These are phyloP conservation scores for Penicillium capsulatum DNA, from an alignment of 2,329 filamentous ascomycete genomes.

Conservation along the genomic window DNA sequence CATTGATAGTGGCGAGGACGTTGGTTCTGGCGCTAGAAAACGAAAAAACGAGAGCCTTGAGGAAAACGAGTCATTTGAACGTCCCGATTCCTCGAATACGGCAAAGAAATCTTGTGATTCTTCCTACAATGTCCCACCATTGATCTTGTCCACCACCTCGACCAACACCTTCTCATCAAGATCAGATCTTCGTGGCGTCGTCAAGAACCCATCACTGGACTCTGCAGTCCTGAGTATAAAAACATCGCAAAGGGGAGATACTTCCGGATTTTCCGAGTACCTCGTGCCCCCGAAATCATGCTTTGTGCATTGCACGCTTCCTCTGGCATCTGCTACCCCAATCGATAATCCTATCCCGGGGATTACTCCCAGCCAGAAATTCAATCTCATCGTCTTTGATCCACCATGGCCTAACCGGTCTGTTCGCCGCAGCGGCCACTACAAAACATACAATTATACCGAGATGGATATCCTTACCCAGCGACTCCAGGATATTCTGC, in stretches of 20 bases:
- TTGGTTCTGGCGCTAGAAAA: constrained; percentile 1
- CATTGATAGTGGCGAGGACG: constrained; percentile 2
- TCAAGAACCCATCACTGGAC: constrained; percentile 31
- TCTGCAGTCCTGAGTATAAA: constrained; percentile 5
- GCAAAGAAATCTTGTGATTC: too few species aligned
- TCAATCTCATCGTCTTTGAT: constrained; percentile 59
- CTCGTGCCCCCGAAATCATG: constrained; percentile 48
- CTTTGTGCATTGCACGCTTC: constrained; percentile 44
- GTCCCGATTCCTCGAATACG: background rate
- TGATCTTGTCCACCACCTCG: constrained; percentile 32
- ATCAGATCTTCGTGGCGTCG: constrained; percentile 21
- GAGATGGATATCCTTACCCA: constrained; percentile 28
- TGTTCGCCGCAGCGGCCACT: constrained; percentile 50
- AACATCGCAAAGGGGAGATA: background rate
- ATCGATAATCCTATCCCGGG: constrained; percentile 23
- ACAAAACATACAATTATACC: constrained; percentile 36
- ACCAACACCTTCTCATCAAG: constrained; percentile 29
- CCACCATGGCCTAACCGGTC: constrained; percentile 63
- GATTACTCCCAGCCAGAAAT: constrained; percentile 36
- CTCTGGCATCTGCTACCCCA: constrained; percentile 15
- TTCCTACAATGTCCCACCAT: constrained; percentile 19
- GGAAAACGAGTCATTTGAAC: background rate
- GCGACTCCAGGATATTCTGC: constrained; percentile 45
- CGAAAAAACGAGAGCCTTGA: background rate
- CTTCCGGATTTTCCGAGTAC: constrained; percentile 14